Conservation (phyloP, 176 grass and related monocot genomes). For the Raddia distichophylla region DNA sequence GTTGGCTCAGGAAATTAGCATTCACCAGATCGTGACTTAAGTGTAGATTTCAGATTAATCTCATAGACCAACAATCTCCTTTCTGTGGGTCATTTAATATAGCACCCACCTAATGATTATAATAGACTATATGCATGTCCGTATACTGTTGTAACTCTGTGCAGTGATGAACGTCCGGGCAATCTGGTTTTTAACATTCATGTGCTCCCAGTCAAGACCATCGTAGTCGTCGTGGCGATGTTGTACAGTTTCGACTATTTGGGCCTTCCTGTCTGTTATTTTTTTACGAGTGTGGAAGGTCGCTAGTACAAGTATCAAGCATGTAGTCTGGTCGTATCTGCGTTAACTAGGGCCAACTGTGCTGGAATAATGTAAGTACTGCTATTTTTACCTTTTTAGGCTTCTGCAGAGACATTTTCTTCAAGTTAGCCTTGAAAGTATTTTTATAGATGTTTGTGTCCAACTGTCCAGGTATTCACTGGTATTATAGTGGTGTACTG, state of each 20-base stretch:
- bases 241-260: slow-evolving; percentile 54
- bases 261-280: slow-evolving; percentile 52
- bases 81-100: slow-evolving; percentile 58
- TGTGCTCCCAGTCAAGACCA: slow-evolving; percentile 45
- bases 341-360: slow-evolving; percentile 31
- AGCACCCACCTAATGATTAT: slow-evolving; percentile 50
- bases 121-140: slow-evolving; percentile 52
- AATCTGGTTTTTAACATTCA: slow-evolving; percentile 53
- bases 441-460: slow-evolving; percentile 7
- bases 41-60: slow-evolving; percentile 65
- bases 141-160: slow-evolving; percentile 54
- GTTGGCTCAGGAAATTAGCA: slow-evolving; percentile 43
- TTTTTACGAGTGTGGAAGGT: slow-evolving; percentile 49
- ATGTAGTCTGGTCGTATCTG: slow-evolving; percentile 36
- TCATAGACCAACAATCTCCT: slow-evolving; percentile 37
- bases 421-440: slow-evolving; percentile 22
- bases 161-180: slow-evolving; percentile 48
- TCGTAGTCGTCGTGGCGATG: slow-evolving; percentile 28
- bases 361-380: slow-evolving; percentile 34
- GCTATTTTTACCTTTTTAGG: slow-evolving; percentile 32
- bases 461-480: slow-evolving; percentile 30
- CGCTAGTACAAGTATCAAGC: slow-evolving; percentile 30
- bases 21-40: slow-evolving; percentile 53
- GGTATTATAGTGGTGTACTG: slow-evolving; percentile 45
- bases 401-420: slow-evolving; percentile 32